Base-by-base conservation (phyloP, 2,329 filamentous ascomycete species). In the Curvularia verruculosa region DNA sequence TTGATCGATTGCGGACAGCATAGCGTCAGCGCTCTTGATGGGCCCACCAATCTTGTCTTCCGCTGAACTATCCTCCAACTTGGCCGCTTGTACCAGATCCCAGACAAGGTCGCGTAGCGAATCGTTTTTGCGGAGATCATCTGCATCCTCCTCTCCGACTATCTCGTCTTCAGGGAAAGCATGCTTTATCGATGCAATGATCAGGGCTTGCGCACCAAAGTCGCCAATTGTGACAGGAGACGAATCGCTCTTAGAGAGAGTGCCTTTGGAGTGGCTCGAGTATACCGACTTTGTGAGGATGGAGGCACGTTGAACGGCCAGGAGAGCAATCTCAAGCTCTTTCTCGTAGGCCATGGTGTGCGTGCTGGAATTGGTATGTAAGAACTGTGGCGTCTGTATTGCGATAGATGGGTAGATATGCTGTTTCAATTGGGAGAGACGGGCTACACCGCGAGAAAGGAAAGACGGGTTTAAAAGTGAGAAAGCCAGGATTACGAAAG, bases 151-250 rank as follows among this genome's bases (percentile, higher is more conserved):
- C 79, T 99, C 95, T 66, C 91, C 95, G 40, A 99, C 91, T 62
- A 99, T 90, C 76, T 91, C 89, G 74, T 99, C 95, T 34, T 87
- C 74, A 18, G 95, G 95, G 81, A 99, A 99, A 78, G 90, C 91
- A 78, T 91, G 86, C 78, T 89, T 88, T 66, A 99, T 88, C 26
- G 94, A 94, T 55, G 88, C 85, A 73, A 98, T 96, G 78, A 99
- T 96, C 65, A 99, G 86, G 29, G 95, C 93, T 81, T 99, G 95
- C 36, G 95, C 96, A 72, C 95, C 95, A 77, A 96, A 98, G 81
- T 99, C 95, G 76, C 94, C 95, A 69, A 98, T 95, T 18, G 95
- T 99, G 70, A 99, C 95, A 64, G 95, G 95, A 9, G 93, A 96
- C 75, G 91, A 92, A 83, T 99, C 95, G 78, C 91, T 89, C 82